These are phyloP conservation scores for Trypanosomatidae sp. DNA, from an alignment of 208 protist genomes.

Conservation along the genomic window DNA sequence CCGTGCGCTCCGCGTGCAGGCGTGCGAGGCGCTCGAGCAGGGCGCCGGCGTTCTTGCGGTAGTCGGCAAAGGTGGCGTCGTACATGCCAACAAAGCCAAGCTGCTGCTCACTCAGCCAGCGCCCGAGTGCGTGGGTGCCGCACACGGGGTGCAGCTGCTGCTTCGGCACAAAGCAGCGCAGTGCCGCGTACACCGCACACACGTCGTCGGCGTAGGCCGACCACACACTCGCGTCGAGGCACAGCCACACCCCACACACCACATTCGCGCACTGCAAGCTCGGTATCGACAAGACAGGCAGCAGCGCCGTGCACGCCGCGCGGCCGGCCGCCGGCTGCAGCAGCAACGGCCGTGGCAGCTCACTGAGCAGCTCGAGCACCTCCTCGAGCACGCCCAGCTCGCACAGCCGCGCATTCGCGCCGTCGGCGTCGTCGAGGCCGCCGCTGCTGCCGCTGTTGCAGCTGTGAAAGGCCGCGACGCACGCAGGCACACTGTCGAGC, in stretches of 20 bases:
- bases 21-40: slow-evolving; percentile 24
- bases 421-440: neutral
- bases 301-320: slow-evolving; percentile 11
- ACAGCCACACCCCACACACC: slow-evolving; percentile 14
- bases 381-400: slow-evolving; percentile 29
- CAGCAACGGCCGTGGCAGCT: slow-evolving; percentile 31
- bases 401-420: neutral
- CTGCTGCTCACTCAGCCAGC: slow-evolving; percentile 39
- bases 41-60: slow-evolving; percentile 23
- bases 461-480: slow-evolving; percentile 8
- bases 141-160: slow-evolving; percentile 38
- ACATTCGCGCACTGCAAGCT: slow-evolving; percentile 54
- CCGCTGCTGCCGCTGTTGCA: no score
- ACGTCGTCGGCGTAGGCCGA: slow-evolving; percentile 15
- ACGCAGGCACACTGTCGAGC: slow-evolving; percentile 7
- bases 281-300: slow-evolving; percentile 29
- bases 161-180: slow-evolving; percentile 34
- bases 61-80: slow-evolving; percentile 39
- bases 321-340: slow-evolving; percentile 8
- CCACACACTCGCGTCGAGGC: neutral
- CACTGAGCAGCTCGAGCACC: slow-evolving; percentile 13
- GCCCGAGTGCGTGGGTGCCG: slow-evolving; percentile 21
- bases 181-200: slow-evolving; percentile 13
- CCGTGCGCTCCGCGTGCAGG: slow-evolving; percentile 25
- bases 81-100: slow-evolving; percentile 36